phyloP scores from a whole-genome alignment of 2,329 filamentous ascomycete genomes.

The Colletotrichum sp. region DNA sequence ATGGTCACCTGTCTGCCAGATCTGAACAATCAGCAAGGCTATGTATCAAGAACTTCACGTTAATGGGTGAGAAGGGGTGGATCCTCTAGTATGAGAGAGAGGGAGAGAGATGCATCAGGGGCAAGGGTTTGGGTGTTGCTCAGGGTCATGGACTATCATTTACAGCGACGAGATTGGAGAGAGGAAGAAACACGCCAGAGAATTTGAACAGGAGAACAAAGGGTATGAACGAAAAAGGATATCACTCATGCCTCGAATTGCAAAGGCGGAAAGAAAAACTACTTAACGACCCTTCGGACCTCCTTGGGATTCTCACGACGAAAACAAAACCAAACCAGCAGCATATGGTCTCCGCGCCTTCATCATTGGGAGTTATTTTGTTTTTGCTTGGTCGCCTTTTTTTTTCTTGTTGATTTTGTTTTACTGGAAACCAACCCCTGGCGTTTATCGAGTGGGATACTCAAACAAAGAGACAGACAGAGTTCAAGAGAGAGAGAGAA shows the following conservation, averaged over 20 bases:
- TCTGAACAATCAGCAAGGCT: not conserved
- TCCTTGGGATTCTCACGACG: slow-evolving; percentile 11
- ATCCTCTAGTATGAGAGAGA: not conserved
- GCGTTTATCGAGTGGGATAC: slow-evolving; percentile 19
- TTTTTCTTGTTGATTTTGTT: not conserved
- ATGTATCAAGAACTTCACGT: not conserved
- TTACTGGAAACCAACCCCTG: not conserved
- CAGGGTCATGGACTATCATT: not conserved
- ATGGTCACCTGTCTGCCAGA: not conserved
- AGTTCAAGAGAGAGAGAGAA: not conserved
- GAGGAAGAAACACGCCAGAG: not conserved
- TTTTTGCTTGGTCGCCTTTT: not conserved
- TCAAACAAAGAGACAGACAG: slow-evolving; percentile 5
- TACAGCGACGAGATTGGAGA: slow-evolving; percentile 9
- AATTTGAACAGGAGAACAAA: not conserved
- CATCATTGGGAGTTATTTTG: slow-evolving; percentile 19
- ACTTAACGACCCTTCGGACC: not conserved
- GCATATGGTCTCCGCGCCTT: slow-evolving; percentile 18
- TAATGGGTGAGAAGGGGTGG: not conserved
- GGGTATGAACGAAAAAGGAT: not conserved
- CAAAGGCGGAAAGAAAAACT: not conserved
- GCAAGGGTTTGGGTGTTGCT: not conserved
- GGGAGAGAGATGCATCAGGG: not conserved
- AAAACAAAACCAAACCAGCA: slow-evolving; percentile 11
- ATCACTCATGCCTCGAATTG: not conserved